Evolutionary conservation across 169 alveolate species (phyloP), one percentile per base, ranked within the genome.

Genomic region (Cryptosporidium muris): DNA sequence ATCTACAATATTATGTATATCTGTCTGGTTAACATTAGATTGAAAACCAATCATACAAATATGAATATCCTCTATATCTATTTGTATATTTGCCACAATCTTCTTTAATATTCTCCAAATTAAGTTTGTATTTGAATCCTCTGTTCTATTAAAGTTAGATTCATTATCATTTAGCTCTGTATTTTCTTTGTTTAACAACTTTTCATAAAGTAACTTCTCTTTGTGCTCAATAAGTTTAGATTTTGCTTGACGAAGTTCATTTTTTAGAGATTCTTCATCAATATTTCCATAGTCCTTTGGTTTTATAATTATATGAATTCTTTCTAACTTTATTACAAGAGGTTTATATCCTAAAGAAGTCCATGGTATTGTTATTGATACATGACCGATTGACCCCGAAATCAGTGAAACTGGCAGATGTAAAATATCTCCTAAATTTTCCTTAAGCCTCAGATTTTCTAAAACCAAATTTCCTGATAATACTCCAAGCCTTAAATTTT

Each of bases 311-410:
- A 74, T 58, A 58, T 74, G 85, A 43, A 74, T 54, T 45, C 51
- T 68, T 45, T 74, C 60, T 34, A 74, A 49, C 43, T 74, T 74
- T 14, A 74, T 74, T 0, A 74, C 85, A 4, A 74, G 25, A n/a
- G 85, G 85, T 34, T 74, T 74, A n/a, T 74, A 74, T 2, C 85
- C 85, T 34, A 74, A 43, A 7, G 85, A 74, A 48, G 85, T 74
- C 85, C 85, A 74, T 5, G 85, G 85, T 43, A 74, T 74, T 14
- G 85, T 74, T 37, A 74, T 74, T 11, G 85, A 74, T 58, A 74
- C 85, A 58, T 74, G 85, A 6, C 68, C 85, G 40, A 74, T 74
- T 42, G 54, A 54, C 11, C 85, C 85, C 6, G 85, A 74, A 42
- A 42, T 58, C 34, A 74, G 45, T 16, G 85, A 48, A 47, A 74